Percentiles rank a stretch among this genome's conserved stretches.
These are phyloP conservation scores for Pythium biforme DNA, from an alignment of 352 stramenopile species.

Conservation along the genomic window DNA sequence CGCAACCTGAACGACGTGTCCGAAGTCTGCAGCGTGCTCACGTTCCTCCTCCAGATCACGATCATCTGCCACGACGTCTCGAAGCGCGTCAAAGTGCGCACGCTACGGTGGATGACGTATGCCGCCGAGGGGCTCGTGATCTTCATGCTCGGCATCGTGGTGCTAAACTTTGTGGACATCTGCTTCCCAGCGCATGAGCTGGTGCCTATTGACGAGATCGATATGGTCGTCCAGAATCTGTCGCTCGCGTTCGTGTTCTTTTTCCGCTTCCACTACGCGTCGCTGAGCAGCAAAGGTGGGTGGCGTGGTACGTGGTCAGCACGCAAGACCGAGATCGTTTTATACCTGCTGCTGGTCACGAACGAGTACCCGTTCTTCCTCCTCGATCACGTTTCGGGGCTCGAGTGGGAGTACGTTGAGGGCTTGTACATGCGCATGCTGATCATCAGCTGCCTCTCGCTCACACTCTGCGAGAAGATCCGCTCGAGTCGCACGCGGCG, in stretches of 20 bases:
- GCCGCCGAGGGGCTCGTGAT: conserved; percentile 18
- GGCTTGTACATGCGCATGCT: conserved; percentile 37
- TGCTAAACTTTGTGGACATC: conserved; percentile 14
- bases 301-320: conserved; percentile 12
- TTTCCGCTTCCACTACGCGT: conserved; percentile 44
- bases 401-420: conserved; percentile 42
- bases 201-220: conserved; percentile 12
- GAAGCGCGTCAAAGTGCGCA: conserved; percentile 11
- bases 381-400: conserved; percentile 22
- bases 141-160: conserved; percentile 11
- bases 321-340: conserved; percentile 25
- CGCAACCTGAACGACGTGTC: conserved; percentile 20
- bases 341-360: conserved; percentile 31
- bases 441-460: conserved; percentile 17
- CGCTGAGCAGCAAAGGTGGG: conserved; percentile 9
- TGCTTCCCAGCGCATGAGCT: conserved; percentile 6
- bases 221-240: conserved; percentile 26
- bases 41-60: conserved; percentile 27
- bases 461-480: conserved; percentile 13
- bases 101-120: conserved; percentile 14
- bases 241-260: conserved; percentile 35
- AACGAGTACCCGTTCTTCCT: conserved; percentile 33
- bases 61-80: conserved; percentile 21
- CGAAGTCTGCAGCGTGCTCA: conserved; percentile 19
- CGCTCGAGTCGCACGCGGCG: conserved; percentile 20